phyloP scores from a whole-genome alignment of 345 rosid species.

The Corchorus capsularis region DNA sequence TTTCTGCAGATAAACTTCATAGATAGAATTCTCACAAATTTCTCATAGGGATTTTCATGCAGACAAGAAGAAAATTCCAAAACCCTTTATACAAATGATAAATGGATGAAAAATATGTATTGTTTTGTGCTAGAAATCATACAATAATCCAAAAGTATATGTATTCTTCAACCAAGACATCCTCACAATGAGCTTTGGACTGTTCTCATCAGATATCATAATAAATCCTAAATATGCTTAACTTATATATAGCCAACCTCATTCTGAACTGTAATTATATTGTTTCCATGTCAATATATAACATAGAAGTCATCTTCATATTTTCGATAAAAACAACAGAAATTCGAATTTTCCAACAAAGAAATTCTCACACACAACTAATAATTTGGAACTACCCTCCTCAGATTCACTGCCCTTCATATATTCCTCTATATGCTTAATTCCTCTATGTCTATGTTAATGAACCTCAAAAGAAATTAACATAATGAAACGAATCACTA shows the following conservation, averaged over 20 bases:
- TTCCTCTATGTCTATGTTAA: not conserved
- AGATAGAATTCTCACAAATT: not conserved
- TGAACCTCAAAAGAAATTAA: not conserved
- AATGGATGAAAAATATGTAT: not conserved
- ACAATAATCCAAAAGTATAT: too few relatives aligned
- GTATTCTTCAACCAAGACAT: slow-evolving; percentile 11
- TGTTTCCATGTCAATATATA: too few relatives aligned
- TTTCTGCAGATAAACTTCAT: not conserved
- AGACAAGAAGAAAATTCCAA: not conserved
- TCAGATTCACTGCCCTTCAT: not conserved
- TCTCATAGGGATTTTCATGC: not conserved
- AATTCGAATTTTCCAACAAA: not conserved
- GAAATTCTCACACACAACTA: not conserved
- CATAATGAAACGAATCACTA: not conserved
- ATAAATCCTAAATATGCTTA: too few relatives aligned
- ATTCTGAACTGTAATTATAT: too few relatives aligned
- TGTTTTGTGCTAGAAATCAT: too few relatives aligned
- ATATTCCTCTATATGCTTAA: not conserved
- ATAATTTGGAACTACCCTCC: not conserved
- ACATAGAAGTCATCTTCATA: not conserved
- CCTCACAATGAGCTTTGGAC: not conserved
- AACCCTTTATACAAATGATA: not conserved
- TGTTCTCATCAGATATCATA: not conserved
- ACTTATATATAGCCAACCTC: too few relatives aligned
- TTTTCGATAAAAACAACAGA: not conserved